Conservation (phyloP, 345 rosid species). For the Aquilaria malaccensis region DNA sequence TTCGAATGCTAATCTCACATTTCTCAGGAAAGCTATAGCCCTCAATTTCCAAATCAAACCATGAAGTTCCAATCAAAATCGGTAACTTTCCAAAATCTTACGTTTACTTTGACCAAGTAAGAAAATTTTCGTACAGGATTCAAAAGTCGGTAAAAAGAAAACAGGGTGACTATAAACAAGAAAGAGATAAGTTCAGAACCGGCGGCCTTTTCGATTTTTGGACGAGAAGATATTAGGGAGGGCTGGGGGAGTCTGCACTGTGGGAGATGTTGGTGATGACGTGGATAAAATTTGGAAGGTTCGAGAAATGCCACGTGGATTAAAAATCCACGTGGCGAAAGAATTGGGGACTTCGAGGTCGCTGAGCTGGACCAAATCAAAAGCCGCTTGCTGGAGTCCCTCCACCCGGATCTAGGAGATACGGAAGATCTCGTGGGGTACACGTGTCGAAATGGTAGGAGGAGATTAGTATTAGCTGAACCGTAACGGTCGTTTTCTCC, state of each 20-base stretch:
- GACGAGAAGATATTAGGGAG: constrained; percentile 14
- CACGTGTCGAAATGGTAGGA: constrained; percentile 9
- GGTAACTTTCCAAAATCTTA: too few relatives aligned
- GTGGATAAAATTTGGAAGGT: constrained; percentile 32
- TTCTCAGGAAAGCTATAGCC: background rate
- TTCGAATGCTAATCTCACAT: constrained; percentile 8
- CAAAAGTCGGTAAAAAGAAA: constrained; percentile 7
- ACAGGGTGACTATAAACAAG: constrained; percentile 8
- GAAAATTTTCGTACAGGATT: too few relatives aligned
- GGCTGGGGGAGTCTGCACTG: too few relatives aligned
- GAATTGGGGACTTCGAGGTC: background rate
- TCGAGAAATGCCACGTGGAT: constrained; percentile 26
- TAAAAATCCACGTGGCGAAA: constrained; percentile 24
- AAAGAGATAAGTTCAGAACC: constrained; percentile 21
- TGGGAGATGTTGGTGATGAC: constrained; percentile 21
- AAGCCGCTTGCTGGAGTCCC: constrained; percentile 19
- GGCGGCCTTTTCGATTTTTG: constrained; percentile 13
- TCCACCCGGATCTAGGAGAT: constrained; percentile 12
- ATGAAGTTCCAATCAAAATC: too few relatives aligned
- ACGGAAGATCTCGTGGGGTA: constrained; percentile 7
- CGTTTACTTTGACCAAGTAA: too few relatives aligned
- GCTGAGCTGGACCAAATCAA: constrained; percentile 48
- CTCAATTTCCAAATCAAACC: too few relatives aligned
- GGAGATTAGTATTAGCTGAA: background rate
- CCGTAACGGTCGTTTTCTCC: constrained; percentile 3